Conservation (phyloP, 345 rosid species). For the Trapa bicornis region DNA sequence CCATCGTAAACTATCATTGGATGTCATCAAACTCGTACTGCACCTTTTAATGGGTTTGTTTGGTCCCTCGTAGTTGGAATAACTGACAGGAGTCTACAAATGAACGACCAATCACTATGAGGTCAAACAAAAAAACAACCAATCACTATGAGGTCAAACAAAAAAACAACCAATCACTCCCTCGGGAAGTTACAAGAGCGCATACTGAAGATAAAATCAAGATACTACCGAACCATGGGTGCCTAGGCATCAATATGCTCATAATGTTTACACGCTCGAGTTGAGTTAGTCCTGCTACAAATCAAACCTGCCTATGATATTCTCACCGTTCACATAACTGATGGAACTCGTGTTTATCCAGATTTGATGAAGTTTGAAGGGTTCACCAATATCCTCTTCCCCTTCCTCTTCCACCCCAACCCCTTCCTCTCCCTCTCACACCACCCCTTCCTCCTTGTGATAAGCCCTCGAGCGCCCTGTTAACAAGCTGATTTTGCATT, state of each 20-base stretch:
- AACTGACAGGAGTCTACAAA: neutral
- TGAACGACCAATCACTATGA: neutral
- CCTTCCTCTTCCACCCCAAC: slow-evolving; percentile 62
- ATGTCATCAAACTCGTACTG: no score
- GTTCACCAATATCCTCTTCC: slow-evolving; percentile 40
- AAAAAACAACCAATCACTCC: no score
- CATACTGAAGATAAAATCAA: neutral
- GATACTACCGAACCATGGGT: neutral
- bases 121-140: no score
- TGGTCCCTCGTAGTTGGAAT: no score
- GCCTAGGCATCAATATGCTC: neutral
- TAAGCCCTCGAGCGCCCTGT: slow-evolving; percentile 81
- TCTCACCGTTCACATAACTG: neutral
- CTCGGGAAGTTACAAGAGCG: neutral
- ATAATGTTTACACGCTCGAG: neutral
- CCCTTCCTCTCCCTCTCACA: slow-evolving; percentile 45
- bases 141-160: no score
- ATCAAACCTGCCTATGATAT: neutral
- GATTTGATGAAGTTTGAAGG: neutral
- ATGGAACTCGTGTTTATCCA: neutral
- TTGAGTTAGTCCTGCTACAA: neutral
- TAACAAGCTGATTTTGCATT: slow-evolving; percentile 66
- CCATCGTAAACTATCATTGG: no score
- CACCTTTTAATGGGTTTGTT: no score
- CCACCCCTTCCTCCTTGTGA: slow-evolving; percentile 68